phyloP scores from a whole-genome alignment of 2,329 filamentous ascomycete species.

The Trichothecium roseum region DNA sequence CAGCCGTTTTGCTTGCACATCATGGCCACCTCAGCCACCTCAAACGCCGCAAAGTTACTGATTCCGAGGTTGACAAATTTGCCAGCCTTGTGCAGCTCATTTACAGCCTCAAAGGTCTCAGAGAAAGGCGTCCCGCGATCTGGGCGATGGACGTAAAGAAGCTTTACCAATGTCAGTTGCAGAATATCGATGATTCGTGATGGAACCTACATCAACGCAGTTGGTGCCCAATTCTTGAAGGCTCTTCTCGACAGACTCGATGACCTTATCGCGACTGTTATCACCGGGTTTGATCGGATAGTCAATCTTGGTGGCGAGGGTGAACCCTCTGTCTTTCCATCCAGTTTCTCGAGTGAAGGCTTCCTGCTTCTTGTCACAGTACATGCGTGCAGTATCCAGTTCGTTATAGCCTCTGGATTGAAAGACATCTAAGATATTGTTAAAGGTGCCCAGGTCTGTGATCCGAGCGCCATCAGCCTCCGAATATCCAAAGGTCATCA shows the following conservation, averaged over 20 bases:
- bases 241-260: slow-evolving; percentile 54
- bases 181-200: not conserved
- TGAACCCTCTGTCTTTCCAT: slow-evolving; percentile 72
- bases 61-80: slow-evolving; percentile 76
- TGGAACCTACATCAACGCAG: slow-evolving; percentile 50
- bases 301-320: slow-evolving; percentile 63
- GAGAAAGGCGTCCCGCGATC: slow-evolving; percentile 62
- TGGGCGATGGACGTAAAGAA: slow-evolving; percentile 27
- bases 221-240: slow-evolving; percentile 64
- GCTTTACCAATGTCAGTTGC: slow-evolving; percentile 12
- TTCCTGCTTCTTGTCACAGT: slow-evolving; percentile 65
- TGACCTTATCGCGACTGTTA: slow-evolving; percentile 55
- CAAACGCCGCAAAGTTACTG: slow-evolving; percentile 77
- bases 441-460: slow-evolving; percentile 56
- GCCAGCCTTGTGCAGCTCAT: slow-evolving; percentile 75
- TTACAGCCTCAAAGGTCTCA: slow-evolving; percentile 66
- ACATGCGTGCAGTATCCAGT: slow-evolving; percentile 72
- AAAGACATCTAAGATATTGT: slow-evolving; percentile 62
- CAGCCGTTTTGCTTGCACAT: slow-evolving; percentile 70
- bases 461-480: slow-evolving; percentile 56
- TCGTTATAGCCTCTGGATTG: slow-evolving; percentile 75
- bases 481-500: slow-evolving; percentile 75
- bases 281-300: slow-evolving; percentile 52
- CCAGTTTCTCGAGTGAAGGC: slow-evolving; percentile 63
- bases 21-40: slow-evolving; percentile 77